These are phyloP conservation scores for Talaromyces sp. DNA, from an alignment of 2,329 filamentous ascomycete species.

Conservation along the genomic window DNA sequence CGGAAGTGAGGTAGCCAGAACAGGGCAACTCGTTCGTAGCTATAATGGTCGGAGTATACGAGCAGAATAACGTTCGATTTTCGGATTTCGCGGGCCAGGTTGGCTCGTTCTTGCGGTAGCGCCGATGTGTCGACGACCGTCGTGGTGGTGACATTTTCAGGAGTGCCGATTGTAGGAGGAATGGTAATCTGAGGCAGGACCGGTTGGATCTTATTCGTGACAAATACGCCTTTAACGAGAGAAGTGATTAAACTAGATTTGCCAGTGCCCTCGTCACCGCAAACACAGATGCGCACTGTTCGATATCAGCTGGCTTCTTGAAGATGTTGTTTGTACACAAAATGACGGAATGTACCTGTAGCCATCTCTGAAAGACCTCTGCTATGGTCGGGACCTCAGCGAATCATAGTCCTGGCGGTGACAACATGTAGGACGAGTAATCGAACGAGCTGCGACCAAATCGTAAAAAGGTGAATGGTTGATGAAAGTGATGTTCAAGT, in stretches of 20 bases:
- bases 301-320: not conserved
- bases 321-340: not conserved
- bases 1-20: constrained; percentile 99
- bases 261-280: constrained; percentile 92
- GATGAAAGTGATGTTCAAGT: not conserved
- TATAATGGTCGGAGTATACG: constrained; percentile 98
- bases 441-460: not conserved
- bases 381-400: not conserved
- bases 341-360: constrained; percentile 15
- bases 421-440: not conserved
- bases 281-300: constrained; percentile 86
- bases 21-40: constrained; percentile 91
- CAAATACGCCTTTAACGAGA: constrained; percentile 94
- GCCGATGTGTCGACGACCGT: constrained; percentile 92
- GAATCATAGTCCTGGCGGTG: not conserved
- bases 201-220: constrained; percentile 90
- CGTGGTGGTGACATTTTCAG: constrained; percentile 94
- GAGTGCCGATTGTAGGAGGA: constrained; percentile 85
- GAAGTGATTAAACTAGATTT: constrained; percentile 93
- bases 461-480: not conserved
- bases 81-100: constrained; percentile 86
- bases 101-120: constrained; percentile 86
- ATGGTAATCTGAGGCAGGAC: constrained; percentile 94
- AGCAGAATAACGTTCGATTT: constrained; percentile 96
- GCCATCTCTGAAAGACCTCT: constrained; percentile 14